Evolutionary conservation across 2,329 filamentous ascomycete species (phyloP), one percentile per base, ranked within the genome.

Genomic region (Pleurostoma richardsiae): DNA sequence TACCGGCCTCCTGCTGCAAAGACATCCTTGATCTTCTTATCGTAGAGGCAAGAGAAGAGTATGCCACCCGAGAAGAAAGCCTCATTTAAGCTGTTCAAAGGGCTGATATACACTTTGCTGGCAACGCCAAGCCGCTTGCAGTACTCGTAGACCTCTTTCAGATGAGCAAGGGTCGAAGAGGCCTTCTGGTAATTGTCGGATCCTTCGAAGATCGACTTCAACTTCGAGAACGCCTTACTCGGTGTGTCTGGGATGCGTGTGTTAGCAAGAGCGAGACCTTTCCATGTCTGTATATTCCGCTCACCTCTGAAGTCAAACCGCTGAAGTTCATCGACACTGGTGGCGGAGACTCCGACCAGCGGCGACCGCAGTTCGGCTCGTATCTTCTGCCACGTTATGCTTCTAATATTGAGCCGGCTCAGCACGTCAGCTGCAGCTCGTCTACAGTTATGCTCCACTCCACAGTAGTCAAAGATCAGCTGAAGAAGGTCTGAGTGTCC

Each of bases 1-100:
- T 99, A 99, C 42, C 94, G 82, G 3, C 94, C 94, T 43, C 95
- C 94, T 30, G 91, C 94, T 5, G 92, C 94, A 59, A 97, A 90
- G 0, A 97, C 88, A 55, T 94, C 86, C 56, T 80, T 84, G 51
- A 85, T 80, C 62, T 90, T 95, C 51, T 80, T 84, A 62, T 97
- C 92, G 53, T 91, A 90, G 3, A 96, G 70, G 58, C 90, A 96
- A 51, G 95, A 88, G 62, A 99, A 97, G 40, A 97, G 73, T 29
- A 97, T 74, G 6, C 91, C 91, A 1, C 87, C 86, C 19, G 80
- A 74, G 64, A 94, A 99, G 62, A 97, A 96, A 47, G 85, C 87
- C 60, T 96, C 91, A 59, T 95, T 95, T 59, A 95, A 80, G 63
- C 88, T 95, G 60, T 85, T 88, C 5, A 99, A 74, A 0, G 92